phyloP scores from a whole-genome alignment of 306 rosid species.

The Malus sieversii region DNA sequence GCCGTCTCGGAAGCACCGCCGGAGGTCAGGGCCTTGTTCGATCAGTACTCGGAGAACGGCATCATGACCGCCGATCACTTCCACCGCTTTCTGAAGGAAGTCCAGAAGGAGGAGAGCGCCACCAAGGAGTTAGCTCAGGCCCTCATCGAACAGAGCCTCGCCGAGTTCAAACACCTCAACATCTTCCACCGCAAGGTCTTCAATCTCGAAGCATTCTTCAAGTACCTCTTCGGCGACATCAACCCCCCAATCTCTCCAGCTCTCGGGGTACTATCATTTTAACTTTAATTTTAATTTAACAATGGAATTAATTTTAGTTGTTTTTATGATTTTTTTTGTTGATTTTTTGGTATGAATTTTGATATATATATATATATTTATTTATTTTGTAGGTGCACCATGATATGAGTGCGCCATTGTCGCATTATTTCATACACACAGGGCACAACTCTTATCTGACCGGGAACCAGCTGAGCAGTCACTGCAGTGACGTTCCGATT shows the following conservation, averaged over 20 bases:
- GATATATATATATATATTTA: too few species aligned
- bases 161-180: conserved; percentile 42
- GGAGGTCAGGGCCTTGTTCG: conserved; percentile 58
- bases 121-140: conserved; percentile 57
- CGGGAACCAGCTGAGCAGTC: conserved; percentile 97
- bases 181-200: conserved; percentile 65
- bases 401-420: conserved; percentile 81
- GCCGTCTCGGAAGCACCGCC: conserved; percentile 60
- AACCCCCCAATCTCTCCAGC: conserved; percentile 49
- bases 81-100: conserved; percentile 50
- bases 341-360: background rate
- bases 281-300: background rate
- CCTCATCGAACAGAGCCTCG: conserved; percentile 38
- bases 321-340: background rate
- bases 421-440: conserved; percentile 87
- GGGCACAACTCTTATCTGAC: conserved; percentile 95
- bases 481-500: conserved; percentile 88
- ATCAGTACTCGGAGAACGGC: conserved; percentile 61
- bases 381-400: conserved; percentile 54
- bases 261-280: conserved; percentile 24
- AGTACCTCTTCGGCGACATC: conserved; percentile 56
- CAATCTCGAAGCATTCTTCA: conserved; percentile 72
- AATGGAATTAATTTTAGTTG: background rate
- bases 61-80: conserved; percentile 53
- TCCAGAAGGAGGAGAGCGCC: conserved; percentile 50